Evolutionary conservation across 495 filamentous ascomycete genomes (phyloP).

Genomic region (Emericellopsis terricola): DNA sequence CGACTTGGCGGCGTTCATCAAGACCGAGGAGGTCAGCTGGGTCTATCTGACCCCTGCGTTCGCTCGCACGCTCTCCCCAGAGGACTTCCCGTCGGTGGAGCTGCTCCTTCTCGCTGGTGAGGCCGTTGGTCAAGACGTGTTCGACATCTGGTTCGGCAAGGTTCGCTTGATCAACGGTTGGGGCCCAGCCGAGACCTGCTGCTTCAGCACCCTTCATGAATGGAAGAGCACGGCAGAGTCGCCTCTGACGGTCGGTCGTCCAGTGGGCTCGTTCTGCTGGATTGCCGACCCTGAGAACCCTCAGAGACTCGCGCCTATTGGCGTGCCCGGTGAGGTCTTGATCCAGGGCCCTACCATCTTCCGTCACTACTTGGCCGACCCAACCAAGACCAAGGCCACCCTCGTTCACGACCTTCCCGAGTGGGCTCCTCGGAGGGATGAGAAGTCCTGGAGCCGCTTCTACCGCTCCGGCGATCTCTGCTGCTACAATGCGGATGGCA

Average conservation of each 20-base stretch:
- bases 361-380: conserved; percentile 24
- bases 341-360: conserved; percentile 23
- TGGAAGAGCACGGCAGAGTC: conserved; percentile 6
- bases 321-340: conserved; percentile 24
- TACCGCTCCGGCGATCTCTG: conserved; percentile 38
- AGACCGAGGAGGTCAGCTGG: conserved; percentile 10
- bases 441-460: conserved; percentile 5
- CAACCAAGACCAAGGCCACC: conserved; percentile 9
- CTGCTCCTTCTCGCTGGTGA: conserved; percentile 21
- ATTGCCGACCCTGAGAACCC: conserved; percentile 33
- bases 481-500: conserved; percentile 24
- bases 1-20: conserved; percentile 12
- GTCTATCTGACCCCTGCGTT: conserved; percentile 29
- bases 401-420: not conserved
- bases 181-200: conserved; percentile 32
- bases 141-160: not conserved
- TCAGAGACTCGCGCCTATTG: conserved; percentile 28
- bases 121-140: conserved; percentile 1
- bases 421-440: conserved; percentile 5
- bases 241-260: conserved; percentile 27
- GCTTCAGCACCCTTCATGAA: too few species aligned
- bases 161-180: conserved; percentile 16
- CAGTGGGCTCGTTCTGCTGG: conserved; percentile 29
- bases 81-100: conserved; percentile 18
- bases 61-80: conserved; percentile 22